Evolutionary conservation across 176 grass and related monocot genomes (phyloP).

Genomic region (Thalia dealbata): DNA sequence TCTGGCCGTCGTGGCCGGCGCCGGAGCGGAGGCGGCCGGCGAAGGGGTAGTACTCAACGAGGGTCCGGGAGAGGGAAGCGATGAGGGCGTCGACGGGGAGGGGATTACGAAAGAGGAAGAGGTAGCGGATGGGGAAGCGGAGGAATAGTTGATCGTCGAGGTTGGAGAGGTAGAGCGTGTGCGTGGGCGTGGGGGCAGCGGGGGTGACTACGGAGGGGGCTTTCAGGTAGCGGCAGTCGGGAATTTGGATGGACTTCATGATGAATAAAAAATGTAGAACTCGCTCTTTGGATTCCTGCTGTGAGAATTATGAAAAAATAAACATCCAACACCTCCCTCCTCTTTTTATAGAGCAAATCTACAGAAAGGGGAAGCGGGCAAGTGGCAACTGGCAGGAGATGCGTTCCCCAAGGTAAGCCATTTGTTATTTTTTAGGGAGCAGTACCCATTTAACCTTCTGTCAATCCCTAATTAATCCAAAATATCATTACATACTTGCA

Average conservation of each 20-base stretch:
- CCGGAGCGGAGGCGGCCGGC: constrained; percentile 44
- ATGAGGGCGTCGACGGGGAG: constrained; percentile 24
- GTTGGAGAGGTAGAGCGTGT: constrained; percentile 67
- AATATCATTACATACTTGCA: too few relatives aligned
- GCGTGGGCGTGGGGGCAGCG: not conserved
- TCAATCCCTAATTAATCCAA: too few relatives aligned
- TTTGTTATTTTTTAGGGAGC: too few relatives aligned
- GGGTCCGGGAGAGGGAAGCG: constrained; percentile 34
- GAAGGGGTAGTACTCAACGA: constrained; percentile 80
- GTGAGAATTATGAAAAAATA: too few relatives aligned
- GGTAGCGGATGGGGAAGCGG: constrained; percentile 94
- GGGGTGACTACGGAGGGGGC: not conserved
- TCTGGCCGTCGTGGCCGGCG: constrained; percentile 24
- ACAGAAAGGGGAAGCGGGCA: too few relatives aligned
- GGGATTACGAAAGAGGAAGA: constrained; percentile 43
- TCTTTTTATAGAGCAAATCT: too few relatives aligned
- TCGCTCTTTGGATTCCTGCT: too few relatives aligned
- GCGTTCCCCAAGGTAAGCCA: too few relatives aligned
- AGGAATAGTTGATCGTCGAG: constrained; percentile 91
- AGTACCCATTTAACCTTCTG: too few relatives aligned
- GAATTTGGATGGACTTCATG: constrained; percentile 1
- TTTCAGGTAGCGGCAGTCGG: not conserved
- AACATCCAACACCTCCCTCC: too few relatives aligned
- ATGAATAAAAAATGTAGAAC: too few relatives aligned
- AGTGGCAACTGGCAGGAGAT: too few relatives aligned